Evolutionary conservation across 2,329 filamentous ascomycete genomes (phyloP).

Genomic region (Sporothrix euskadiensis): DNA sequence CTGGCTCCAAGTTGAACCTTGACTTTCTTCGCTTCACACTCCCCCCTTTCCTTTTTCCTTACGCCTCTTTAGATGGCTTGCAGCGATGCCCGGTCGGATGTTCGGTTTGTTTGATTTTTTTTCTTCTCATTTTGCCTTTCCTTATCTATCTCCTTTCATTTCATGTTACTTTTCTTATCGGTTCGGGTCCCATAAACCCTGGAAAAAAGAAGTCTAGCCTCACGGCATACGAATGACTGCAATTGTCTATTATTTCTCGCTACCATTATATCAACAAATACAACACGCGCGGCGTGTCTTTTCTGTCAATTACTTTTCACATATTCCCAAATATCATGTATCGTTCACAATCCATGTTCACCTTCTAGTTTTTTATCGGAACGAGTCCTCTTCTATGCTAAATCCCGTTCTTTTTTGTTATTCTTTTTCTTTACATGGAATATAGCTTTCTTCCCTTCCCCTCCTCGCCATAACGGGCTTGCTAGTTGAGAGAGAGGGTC

Average conservation of each 20-base stretch:
- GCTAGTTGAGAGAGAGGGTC: not conserved
- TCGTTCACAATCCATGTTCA: not conserved
- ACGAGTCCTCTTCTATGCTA: not conserved
- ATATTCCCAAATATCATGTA: not conserved
- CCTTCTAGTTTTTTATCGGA: not conserved
- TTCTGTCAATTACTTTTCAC: not conserved
- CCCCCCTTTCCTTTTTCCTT: constrained; percentile 12
- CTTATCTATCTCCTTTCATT: not conserved
- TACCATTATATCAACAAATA: not conserved
- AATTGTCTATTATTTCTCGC: not conserved
- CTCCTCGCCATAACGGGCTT: no score
- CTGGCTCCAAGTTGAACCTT: not conserved
- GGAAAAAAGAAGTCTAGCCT: constrained; percentile 32
- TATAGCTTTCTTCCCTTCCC: not conserved
- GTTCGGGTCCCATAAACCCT: constrained; percentile 19
- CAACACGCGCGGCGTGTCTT: not conserved
- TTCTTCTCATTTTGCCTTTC: not conserved
- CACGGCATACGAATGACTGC: constrained; percentile 31
- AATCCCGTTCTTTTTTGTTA: no score
- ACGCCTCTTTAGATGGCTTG: constrained; percentile 16
- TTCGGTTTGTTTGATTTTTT: not conserved
- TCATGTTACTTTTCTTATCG: constrained; percentile 5
- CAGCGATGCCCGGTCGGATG: constrained; percentile 27
- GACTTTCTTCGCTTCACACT: not conserved
- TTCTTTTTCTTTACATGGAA: not conserved